A percentile compares a stretch with the other conserved stretches of the same genome.
These are phyloP conservation scores for Eucalyptus marginata DNA, from an alignment of 345 rosid species.

Conservation along the genomic window DNA sequence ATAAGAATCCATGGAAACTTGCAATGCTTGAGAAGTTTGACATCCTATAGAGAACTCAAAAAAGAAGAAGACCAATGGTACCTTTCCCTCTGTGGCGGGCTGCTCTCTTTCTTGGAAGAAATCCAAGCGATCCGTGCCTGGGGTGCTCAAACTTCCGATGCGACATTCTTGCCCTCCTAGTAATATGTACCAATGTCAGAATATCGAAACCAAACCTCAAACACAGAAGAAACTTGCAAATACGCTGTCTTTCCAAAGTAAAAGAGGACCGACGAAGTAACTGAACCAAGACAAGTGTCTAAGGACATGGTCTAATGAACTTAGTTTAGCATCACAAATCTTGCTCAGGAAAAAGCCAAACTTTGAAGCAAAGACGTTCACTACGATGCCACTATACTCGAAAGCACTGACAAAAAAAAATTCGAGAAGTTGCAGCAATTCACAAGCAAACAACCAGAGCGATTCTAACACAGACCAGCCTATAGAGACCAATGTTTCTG, in stretches of 20 bases:
- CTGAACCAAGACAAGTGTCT: background rate
- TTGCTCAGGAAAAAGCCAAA: background rate
- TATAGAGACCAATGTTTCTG: background rate
- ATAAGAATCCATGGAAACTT: background rate
- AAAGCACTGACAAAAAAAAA: background rate
- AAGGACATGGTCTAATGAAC: background rate
- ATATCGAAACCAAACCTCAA: background rate
- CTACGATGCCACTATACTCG: background rate
- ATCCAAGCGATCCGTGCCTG: constrained; percentile 30
- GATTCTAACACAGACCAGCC: background rate
- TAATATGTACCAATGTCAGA: background rate
- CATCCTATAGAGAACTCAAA: background rate
- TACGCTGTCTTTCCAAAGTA: background rate
- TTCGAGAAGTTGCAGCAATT: background rate
- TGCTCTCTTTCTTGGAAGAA: constrained; percentile 7
- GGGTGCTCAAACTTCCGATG: constrained; percentile 13
- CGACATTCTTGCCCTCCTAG: background rate
- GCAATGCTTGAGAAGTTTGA: background rate
- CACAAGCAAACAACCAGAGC: background rate
- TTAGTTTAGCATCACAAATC: background rate
- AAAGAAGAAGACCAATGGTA: background rate
- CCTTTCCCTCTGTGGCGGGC: background rate
- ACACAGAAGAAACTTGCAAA: background rate
- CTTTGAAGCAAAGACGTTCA: background rate
- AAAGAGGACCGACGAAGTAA: background rate